Evolutionary conservation across 2,329 filamentous ascomycete species (phyloP).

Genomic region (Tolypocladium album): DNA sequence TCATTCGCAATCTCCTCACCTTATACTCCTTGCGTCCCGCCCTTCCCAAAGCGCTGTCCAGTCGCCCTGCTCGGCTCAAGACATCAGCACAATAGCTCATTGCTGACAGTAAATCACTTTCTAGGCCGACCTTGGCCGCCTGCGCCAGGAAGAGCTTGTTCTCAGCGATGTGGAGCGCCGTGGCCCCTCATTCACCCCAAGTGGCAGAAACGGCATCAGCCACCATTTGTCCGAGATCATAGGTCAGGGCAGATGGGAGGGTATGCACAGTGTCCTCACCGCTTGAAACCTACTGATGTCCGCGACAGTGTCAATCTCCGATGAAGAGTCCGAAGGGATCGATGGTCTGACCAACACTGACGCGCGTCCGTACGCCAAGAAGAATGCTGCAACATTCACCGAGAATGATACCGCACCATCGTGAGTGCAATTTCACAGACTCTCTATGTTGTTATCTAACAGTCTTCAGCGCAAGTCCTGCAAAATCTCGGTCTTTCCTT

Average conservation of each 20-base stretch:
- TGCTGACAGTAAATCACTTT: background rate
- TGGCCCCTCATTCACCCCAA: constrained; percentile 7
- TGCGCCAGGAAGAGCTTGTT: constrained; percentile 11
- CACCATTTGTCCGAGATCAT: constrained; percentile 6
- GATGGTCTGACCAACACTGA: constrained; percentile 10
- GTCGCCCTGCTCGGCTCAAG: no score
- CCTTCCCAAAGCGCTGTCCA: no score
- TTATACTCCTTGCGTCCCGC: no score
- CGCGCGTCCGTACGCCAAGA: constrained; percentile 11
- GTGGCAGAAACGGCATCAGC: constrained; percentile 1
- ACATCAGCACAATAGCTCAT: background rate
- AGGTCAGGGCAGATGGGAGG: constrained; percentile 8
- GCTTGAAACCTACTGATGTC: background rate
- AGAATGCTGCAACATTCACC: constrained; percentile 3
- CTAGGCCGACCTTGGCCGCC: constrained; percentile 12
- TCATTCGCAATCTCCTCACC: no score
- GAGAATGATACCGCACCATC: background rate
- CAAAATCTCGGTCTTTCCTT: background rate
- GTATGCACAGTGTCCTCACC: background rate
- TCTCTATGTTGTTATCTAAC: background rate
- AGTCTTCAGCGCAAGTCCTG: constrained; percentile 2
- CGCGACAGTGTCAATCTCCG: constrained; percentile 7
- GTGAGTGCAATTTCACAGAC: background rate
- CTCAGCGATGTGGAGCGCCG: constrained; percentile 6
- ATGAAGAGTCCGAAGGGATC: constrained; percentile 12